phyloP scores from a whole-genome alignment of 768 basidiomycete genomes.

The Kwoniella pini region DNA sequence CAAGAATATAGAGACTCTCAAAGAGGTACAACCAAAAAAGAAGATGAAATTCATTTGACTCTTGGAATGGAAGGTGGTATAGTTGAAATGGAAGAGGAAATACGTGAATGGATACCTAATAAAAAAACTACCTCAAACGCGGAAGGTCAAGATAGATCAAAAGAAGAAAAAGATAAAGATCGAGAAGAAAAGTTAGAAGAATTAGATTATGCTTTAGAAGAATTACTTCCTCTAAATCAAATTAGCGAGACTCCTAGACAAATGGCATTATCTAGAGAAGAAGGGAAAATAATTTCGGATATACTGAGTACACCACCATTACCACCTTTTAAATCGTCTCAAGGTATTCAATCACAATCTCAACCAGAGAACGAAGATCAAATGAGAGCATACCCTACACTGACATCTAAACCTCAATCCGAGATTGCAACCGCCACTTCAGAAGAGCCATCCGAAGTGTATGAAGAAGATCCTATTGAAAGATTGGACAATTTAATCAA shows the following conservation, averaged over 20 bases:
- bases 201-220: slow-evolving; percentile 34
- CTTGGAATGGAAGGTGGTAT: not conserved
- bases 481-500: slow-evolving; percentile 29
- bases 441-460: not conserved
- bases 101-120: slow-evolving; percentile 8
- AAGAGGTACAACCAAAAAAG: not conserved
- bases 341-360: not conserved
- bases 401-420: not conserved
- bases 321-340: not conserved
- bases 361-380: not conserved
- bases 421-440: not conserved
- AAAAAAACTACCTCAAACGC: not conserved
- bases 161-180: not conserved
- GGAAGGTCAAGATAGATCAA: not conserved
- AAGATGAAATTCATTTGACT: not conserved
- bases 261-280: slow-evolving; percentile 35
- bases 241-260: slow-evolving; percentile 46
- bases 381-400: not conserved
- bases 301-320: slow-evolving; percentile 7
- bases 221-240: slow-evolving; percentile 15
- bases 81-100: slow-evolving; percentile 13
- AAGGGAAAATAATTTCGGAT: slow-evolving; percentile 36
- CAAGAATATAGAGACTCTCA: slow-evolving; percentile 19
- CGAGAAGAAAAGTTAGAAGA: slow-evolving; percentile 22
- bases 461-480: not conserved